Conservation (phyloP, 106 monocot genomes). For the Dioscorea alata region DNA sequence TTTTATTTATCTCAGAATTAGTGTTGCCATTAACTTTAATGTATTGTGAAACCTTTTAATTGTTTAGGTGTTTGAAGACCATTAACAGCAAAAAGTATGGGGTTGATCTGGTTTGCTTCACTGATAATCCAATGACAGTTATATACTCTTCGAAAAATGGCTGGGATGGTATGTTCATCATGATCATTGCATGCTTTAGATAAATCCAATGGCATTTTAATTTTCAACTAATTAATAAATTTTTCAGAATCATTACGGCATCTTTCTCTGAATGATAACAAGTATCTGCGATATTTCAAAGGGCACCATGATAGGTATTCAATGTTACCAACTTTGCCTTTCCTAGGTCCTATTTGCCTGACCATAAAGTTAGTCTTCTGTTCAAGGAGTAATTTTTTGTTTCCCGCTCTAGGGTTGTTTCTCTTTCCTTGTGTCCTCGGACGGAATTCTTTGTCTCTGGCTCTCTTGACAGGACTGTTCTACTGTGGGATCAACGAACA, state of each 20-base stretch:
- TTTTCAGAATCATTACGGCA: conserved; percentile 85
- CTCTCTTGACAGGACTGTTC: conserved; percentile 88
- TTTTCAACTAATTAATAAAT: background rate
- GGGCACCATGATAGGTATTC: conserved; percentile 95
- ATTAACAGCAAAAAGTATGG: conserved; percentile 99
- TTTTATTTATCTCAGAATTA: no score
- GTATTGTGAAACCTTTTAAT: no score
- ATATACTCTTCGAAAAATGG: conserved; percentile 99
- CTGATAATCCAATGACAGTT: conserved; percentile 83
- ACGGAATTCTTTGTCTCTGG: conserved; percentile 90
- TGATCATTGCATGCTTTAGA: background rate
- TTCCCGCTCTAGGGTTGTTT: conserved; percentile 63
- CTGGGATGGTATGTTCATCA: conserved; percentile 84
- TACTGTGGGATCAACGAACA: conserved; percentile 92
- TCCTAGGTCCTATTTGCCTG: background rate
- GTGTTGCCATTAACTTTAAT: no score
- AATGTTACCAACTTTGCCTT: background rate
- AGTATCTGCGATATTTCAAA: conserved; percentile 92
- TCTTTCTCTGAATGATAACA: conserved; percentile 92
- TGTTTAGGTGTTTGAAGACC: conserved; percentile 87
- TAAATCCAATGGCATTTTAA: background rate
- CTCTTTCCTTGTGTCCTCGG: conserved; percentile 79
- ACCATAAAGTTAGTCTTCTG: background rate
- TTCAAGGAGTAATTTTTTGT: background rate
- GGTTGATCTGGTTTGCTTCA: conserved; percentile 94